phyloP scores from a whole-genome alignment of 2,329 filamentous ascomycete species.

The Camillea tinctor region DNA sequence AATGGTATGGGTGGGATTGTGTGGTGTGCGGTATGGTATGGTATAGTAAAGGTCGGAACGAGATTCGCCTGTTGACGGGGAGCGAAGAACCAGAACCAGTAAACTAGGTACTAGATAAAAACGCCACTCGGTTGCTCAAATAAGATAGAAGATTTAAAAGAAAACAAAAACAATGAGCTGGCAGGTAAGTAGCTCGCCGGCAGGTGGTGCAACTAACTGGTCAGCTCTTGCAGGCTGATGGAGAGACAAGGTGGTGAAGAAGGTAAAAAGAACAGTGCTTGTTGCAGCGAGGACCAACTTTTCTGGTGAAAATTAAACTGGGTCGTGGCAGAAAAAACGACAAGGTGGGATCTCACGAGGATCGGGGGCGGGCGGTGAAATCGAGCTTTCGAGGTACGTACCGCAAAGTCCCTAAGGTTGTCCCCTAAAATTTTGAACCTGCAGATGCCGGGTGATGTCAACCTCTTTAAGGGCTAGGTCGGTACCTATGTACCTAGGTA shows the following conservation, averaged over 20 bases:
- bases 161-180: not conserved
- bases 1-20: too few relatives aligned
- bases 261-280: slow-evolving; percentile 1
- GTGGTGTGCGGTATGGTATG: too few relatives aligned
- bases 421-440: not conserved
- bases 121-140: not conserved
- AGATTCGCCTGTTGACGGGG: not conserved
- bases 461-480: not conserved
- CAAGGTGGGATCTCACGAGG: slow-evolving; percentile 10
- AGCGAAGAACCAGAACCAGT: not conserved
- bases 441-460: not conserved
- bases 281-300: slow-evolving; percentile 11
- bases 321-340: slow-evolving; percentile 27
- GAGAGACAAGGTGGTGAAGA: not conserved
- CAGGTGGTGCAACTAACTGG: not conserved
- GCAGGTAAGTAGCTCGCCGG: not conserved
- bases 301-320: slow-evolving; percentile 15
- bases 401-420: not conserved
- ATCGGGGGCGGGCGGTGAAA: slow-evolving; percentile 24
- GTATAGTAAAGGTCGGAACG: not conserved
- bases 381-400: slow-evolving; percentile 5
- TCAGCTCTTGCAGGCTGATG: not conserved
- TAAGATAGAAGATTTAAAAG: not conserved
- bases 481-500: too few relatives aligned
- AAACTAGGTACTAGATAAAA: too few relatives aligned